Base-by-base conservation (phyloP, 257 asterid genomes). In the Ilex asprella region DNA sequence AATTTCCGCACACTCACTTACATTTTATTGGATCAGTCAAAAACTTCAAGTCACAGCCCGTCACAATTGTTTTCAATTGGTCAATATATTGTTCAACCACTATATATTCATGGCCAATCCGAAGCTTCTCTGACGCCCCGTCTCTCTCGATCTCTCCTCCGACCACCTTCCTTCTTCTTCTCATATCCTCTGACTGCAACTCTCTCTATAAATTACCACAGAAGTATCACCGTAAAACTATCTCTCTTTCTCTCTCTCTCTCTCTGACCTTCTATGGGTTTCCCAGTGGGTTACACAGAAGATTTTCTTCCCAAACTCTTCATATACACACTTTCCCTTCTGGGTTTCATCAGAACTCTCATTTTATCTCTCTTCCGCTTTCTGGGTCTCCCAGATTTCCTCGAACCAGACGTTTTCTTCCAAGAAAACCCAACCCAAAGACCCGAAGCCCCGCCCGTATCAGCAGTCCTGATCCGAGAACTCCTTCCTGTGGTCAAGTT, bases 381-480 rank as follows among this genome's bases (percentile, higher is more conserved):
- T 51, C 77, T 66, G 56, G 73, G 77, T 39, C 65, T 72, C 15
- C 62, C 77, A 8, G 72, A 66, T 30, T 62, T 66, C 47, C 66
- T 67, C 3, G 68, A 64, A 63, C 65, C 78, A 41, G 31, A 54
- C 8, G 46, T 60, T 2, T 50, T 44, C 29, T 50, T 14, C 15
- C 58, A 53, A 10, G 71, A 59, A 58, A 63, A 32, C 55, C 78
- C 66, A 39, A 10, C 63, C 47, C 49, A 12, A 13, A 7, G 16
- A 14, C 47, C 64, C 10, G 3, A 31, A 46, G 52, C 12, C n/a
- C 73, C 78, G 14, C 74, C 78, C 3, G 10, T 68, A 11, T 64
- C 66, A 1, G 78, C 78, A 3, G 49, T 73, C 61, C 64, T 73
- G 65, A 64, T 73, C 70, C 67, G 74, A 16, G 71, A 68, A 10